Base-by-base conservation (phyloP, 2,329 filamentous ascomycete genomes). In the Endoconidiophora polonica region DNA sequence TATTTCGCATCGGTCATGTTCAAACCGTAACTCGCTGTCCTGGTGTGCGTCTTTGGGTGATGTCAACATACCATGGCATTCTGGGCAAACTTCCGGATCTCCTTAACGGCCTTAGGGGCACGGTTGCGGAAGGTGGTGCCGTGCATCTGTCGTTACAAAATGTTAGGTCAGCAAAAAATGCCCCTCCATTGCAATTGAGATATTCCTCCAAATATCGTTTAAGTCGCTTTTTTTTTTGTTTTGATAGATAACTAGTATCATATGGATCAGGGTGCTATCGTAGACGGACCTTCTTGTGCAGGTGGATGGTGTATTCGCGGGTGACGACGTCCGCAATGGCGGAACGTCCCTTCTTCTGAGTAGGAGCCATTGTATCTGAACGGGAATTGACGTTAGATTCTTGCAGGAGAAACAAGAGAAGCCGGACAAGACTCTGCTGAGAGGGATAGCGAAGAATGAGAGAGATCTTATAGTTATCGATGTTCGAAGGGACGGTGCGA, bases 271-370 rank as follows among this genome's bases (percentile, higher is more conserved):
- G 29, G n/a, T 42, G 23, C 26, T 29, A 36, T 50, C 44, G 48
- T 33, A 44, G 55, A 66, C 64, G 53, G 66, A 67, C 64, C 59
- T 90, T 84, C 85, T 94, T 96, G 86, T 98, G 91, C 64, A 98
- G 76, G 81, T 98, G 90, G 76, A 98, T 96, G 72, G 91, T 98
- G 82, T 98, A 98, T 79, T 98, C 93, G 79, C 91, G 86, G 65
- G 91, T 83, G 71, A 98, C 90, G 68, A 98, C 93, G 74, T 98
- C 90, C 72, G 86, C 82, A 72, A 98, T 94, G 76, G 93, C 93
- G 72, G 86, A 94, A 68, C 88, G 86, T 73, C 83, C 83, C 73
- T 79, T 82, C 73, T 79, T 77, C 63, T 68, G 65, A 65, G 71
- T 77, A 63, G 72, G 68, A 67, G 79, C 81, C 78, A 83, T 83